Conservation (phyloP, 805 yeast genomes). For the Maudiozyma turicensis region DNA sequence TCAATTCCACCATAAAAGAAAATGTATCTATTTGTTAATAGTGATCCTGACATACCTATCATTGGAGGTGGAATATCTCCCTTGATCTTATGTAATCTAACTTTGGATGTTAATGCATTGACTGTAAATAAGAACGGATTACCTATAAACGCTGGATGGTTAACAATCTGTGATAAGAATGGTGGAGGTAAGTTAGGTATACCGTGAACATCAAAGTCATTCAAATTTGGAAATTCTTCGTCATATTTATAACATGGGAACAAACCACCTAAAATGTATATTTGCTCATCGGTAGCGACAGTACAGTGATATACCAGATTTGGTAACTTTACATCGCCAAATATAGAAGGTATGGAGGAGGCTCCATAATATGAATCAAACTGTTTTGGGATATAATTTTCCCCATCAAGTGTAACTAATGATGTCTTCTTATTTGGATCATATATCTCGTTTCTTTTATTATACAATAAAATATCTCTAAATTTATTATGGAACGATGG, state of each 20-base stretch:
- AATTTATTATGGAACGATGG: constrained; percentile 13
- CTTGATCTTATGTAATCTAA: constrained; percentile 24
- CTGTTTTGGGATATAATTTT: constrained; percentile 7
- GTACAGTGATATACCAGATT: constrained; percentile 36
- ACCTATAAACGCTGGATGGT: constrained; percentile 34
- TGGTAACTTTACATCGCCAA: constrained; percentile 33
- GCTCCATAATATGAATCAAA: constrained; percentile 19
- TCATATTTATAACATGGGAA: constrained; percentile 19
- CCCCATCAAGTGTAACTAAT: constrained; percentile 11
- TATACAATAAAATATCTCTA: constrained; percentile 3
- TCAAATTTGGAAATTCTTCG: constrained; percentile 26
- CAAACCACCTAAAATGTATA: constrained; percentile 41
- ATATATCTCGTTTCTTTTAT: neutral
- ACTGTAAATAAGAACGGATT: constrained; percentile 31
- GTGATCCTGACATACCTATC: constrained; percentile 38
- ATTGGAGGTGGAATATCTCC: constrained; percentile 46
- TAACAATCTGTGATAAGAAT: constrained; percentile 32
- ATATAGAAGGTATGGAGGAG: constrained; percentile 19
- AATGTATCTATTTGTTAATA: constrained; percentile 45
- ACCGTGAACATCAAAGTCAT: constrained; percentile 32
- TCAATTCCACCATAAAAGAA: constrained; percentile 64
- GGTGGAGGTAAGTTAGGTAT: constrained; percentile 38
- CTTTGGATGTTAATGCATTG: constrained; percentile 32
- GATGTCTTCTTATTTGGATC: constrained; percentile 2
- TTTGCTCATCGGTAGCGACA: constrained; percentile 28